phyloP scores from a whole-genome alignment of 495 filamentous ascomycete species.

The Penicillium riverlandense region DNA sequence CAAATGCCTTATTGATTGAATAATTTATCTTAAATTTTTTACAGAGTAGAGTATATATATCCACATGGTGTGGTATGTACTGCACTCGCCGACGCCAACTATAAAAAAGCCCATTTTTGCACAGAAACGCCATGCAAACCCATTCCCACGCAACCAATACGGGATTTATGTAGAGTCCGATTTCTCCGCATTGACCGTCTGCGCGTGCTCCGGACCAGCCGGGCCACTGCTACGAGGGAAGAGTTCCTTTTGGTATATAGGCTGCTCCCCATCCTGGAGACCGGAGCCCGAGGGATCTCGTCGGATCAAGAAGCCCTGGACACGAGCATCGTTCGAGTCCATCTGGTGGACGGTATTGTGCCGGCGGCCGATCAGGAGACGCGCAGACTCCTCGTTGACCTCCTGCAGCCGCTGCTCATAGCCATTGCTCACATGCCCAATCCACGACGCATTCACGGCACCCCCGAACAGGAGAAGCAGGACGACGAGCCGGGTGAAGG shows the following conservation, averaged over 20 bases:
- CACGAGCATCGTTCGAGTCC: conserved; percentile 50
- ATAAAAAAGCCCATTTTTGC: background rate
- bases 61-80: no score
- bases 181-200: background rate
- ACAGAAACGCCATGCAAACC: background rate
- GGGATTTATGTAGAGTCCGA: background rate
- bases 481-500: conserved; percentile 64
- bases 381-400: conserved; percentile 53
- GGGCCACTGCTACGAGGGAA: conserved; percentile 8
- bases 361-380: conserved; percentile 52
- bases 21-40: no score
- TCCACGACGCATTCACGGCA: conserved; percentile 60
- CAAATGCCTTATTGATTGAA: no score
- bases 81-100: no score
- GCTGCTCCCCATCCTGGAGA: conserved; percentile 34
- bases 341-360: conserved; percentile 37
- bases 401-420: conserved; percentile 56
- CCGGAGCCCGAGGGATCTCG: conserved; percentile 50
- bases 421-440: conserved; percentile 45
- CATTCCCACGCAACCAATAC: background rate
- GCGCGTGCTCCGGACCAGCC: background rate
- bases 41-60: no score
- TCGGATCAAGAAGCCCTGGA: conserved; percentile 65
- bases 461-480: conserved; percentile 59
- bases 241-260: conserved; percentile 29